Evolutionary conservation across 2,329 filamentous ascomycete species (phyloP).

Genomic region (Nemania serpens): DNA sequence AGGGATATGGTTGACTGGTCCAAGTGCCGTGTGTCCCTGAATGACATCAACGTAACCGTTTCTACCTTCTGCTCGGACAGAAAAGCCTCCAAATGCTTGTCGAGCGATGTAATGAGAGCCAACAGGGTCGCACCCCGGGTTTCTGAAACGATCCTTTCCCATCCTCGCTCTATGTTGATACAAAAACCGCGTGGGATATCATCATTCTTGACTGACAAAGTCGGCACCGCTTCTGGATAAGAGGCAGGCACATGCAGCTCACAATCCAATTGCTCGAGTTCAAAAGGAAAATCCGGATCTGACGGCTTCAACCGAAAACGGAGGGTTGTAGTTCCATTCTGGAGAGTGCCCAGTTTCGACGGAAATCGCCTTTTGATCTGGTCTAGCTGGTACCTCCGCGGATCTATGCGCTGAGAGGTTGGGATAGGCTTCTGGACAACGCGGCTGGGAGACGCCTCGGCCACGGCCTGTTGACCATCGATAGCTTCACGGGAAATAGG

Average conservation of each 20-base stretch:
- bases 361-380: conserved; percentile 72
- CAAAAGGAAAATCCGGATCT: conserved; percentile 84
- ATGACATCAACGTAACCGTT: conserved; percentile 70
- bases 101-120: conserved; percentile 69
- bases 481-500: conserved; percentile 35
- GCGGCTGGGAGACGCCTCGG: conserved; percentile 50
- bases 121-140: conserved; percentile 64
- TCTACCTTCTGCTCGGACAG: conserved; percentile 72
- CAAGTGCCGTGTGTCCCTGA: conserved; percentile 60
- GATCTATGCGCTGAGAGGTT: conserved; percentile 66
- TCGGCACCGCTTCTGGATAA: conserved; percentile 65
- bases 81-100: conserved; percentile 72
- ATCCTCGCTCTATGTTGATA: conserved; percentile 77
- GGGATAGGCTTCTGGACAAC: conserved; percentile 70
- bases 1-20: conserved; percentile 33
- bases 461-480: conserved; percentile 53
- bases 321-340: conserved; percentile 59
- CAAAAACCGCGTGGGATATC: conserved; percentile 73
- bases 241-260: conserved; percentile 65
- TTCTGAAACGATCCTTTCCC: conserved; percentile 65
- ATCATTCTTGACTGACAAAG: conserved; percentile 67
- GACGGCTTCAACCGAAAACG: conserved; percentile 71
- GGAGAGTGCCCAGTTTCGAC: conserved; percentile 49
- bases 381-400: conserved; percentile 73
- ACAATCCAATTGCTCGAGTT: conserved; percentile 71